These are phyloP conservation scores for Fallopia convolvulus DNA, from an alignment of 148 eudicot genomes.

Conservation along the genomic window DNA sequence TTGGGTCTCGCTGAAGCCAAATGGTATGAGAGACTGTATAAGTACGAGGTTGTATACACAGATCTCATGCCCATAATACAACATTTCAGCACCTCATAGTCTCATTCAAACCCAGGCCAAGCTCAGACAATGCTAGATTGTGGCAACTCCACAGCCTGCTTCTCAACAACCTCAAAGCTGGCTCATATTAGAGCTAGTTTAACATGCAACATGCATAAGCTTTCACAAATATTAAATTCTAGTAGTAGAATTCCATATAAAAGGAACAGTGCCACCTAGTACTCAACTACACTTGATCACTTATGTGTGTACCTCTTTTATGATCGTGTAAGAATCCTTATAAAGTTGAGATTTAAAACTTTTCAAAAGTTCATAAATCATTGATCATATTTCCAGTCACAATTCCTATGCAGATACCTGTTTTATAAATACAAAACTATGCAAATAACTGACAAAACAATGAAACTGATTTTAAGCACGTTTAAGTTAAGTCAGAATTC, in stretches of 20 bases:
- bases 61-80: background rate
- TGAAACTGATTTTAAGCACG: background rate
- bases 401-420: background rate
- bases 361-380: background rate
- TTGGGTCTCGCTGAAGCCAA: background rate
- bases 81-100: background rate
- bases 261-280: background rate
- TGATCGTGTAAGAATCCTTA: background rate
- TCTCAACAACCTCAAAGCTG: background rate
- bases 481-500: background rate
- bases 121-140: background rate
- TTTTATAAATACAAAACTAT: background rate
- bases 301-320: background rate
- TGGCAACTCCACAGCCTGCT: background rate
- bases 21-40: background rate
- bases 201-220: background rate
- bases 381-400: background rate
- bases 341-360: background rate
- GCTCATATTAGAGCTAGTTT: background rate
- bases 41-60: background rate
- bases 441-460: background rate
- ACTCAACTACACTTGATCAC: background rate
- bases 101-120: background rate
- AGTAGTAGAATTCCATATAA: background rate
- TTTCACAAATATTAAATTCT: background rate